Evolutionary conservation across 140 eudicot species (phyloP), one percentile per base, ranked within the genome.

Genomic region (Oenanthe javanica): DNA sequence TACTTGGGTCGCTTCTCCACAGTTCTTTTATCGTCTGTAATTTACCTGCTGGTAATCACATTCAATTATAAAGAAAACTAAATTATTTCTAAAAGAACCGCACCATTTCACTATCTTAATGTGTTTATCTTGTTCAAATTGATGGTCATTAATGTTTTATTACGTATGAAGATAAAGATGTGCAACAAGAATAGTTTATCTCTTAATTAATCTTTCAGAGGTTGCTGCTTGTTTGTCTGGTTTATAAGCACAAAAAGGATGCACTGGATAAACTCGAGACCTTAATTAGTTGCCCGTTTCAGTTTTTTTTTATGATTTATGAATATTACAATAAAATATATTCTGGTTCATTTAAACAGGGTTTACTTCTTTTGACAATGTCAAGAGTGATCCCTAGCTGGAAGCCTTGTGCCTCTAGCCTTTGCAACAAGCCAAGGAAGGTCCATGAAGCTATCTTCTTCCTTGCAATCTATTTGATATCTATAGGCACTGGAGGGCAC

Each of bases 301-400:
- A 40, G 10, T 72, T 6, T 13, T 8, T 72, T 42, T 42, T 3
- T 42, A 42, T 31, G 36, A 31, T 31, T 31, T 31, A 47, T 49
- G 21, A 9, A n/a, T 42, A 50, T 21, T 5, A 49, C 52, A n/a
- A 69, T 9, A 71, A 9, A 21, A 25, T 8, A 7, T 51, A 76
- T 49, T 70, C 36, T 49, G 66, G 49, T 15, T 83, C 38, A 51
- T 47, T 85, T 3, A 49, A 49, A 46, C 59, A 90, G 95, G 95
- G 95, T 38, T 81, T 90, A 72, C 82, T 69, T 36, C 64, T 89
- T 49, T 84, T 88, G 64, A 83, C 97, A 72, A 89, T 89, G 96
- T 76, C 90, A 67, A 82, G 77, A 42, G 78, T 81, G 77, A 69
- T 88, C 72, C 94, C 92, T 74, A 83, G 78, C 72, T 77, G 87